Percentiles rank a stretch among this genome's conserved stretches.
phyloP scores from a whole-genome alignment of 2,329 filamentous ascomycete genomes.

The Sporothrix mexicana region DNA sequence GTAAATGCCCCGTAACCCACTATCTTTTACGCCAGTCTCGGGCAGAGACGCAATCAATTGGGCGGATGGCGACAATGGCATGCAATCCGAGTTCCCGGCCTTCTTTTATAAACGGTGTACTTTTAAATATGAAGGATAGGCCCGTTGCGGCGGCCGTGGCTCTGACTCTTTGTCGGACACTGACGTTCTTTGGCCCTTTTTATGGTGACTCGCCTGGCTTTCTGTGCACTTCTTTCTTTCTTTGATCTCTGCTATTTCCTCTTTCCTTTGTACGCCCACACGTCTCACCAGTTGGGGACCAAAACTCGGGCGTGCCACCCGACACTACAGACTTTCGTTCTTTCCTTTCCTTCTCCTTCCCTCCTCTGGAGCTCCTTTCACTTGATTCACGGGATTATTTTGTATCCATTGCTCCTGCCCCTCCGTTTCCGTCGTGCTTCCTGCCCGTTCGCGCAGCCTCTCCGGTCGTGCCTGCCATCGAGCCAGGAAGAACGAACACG shows the following conservation, averaged over 20 bases:
- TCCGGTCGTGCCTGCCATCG: conserved; percentile 8
- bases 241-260: background rate
- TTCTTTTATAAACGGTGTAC: background rate
- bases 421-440: conserved; percentile 10
- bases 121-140: background rate
- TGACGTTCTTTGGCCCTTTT: background rate
- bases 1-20: background rate
- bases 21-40: background rate
- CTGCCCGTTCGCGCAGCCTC: conserved; percentile 14
- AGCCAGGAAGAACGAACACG: background rate
- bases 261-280: background rate
- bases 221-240: background rate
- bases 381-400: background rate
- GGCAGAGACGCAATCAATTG: background rate
- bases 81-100: background rate
- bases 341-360: background rate
- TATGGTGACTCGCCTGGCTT: background rate
- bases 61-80: conserved; percentile 5
- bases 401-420: background rate
- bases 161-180: background rate
- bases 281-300: background rate
- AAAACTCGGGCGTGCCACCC: background rate
- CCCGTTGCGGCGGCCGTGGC: background rate
- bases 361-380: too few relatives aligned
- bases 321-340: background rate